phyloP scores from a whole-genome alignment of 176 grass and related monocot species.

The Aegilops longissima region DNA sequence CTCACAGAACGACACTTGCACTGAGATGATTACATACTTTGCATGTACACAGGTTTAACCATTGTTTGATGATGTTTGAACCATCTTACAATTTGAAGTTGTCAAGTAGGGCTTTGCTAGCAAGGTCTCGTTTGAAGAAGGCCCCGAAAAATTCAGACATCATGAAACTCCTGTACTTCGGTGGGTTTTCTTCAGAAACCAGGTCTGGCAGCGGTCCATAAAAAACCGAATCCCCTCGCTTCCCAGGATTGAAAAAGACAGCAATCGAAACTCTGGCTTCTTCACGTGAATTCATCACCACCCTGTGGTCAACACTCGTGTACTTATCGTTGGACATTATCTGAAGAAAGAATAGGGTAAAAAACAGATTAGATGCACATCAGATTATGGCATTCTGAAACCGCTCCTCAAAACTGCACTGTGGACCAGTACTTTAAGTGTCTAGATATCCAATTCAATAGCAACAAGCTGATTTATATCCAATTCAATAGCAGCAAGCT shows the following conservation, averaged over 20 bases:
- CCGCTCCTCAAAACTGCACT: not conserved
- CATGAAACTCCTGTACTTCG: constrained; percentile 58
- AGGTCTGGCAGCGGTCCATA: constrained; percentile 69
- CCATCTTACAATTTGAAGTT: constrained; percentile 57
- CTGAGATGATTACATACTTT: not conserved
- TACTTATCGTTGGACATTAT: constrained; percentile 80
- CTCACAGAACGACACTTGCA: not conserved
- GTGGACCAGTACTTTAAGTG: not conserved
- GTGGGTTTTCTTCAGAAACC: constrained; percentile 45
- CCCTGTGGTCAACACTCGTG: constrained; percentile 77
- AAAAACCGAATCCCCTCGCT: constrained; percentile 43
- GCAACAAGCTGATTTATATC: not conserved
- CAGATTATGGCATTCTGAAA: not conserved
- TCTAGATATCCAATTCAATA: not conserved
- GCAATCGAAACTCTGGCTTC: constrained; percentile 72
- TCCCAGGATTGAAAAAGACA: constrained; percentile 68
- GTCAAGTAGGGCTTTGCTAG: constrained; percentile 55
- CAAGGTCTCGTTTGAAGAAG: constrained; percentile 66
- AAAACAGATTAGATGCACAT: not conserved
- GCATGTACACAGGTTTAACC: not conserved
- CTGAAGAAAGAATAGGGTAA: constrained; percentile 25
- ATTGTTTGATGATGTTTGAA: not conserved
- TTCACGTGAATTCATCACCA: constrained; percentile 43
- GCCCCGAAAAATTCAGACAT: constrained; percentile 57
- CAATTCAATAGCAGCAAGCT: not conserved